These are phyloP conservation scores for Pythium graminicola DNA, from an alignment of 352 stramenopile genomes.

Conservation along the genomic window DNA sequence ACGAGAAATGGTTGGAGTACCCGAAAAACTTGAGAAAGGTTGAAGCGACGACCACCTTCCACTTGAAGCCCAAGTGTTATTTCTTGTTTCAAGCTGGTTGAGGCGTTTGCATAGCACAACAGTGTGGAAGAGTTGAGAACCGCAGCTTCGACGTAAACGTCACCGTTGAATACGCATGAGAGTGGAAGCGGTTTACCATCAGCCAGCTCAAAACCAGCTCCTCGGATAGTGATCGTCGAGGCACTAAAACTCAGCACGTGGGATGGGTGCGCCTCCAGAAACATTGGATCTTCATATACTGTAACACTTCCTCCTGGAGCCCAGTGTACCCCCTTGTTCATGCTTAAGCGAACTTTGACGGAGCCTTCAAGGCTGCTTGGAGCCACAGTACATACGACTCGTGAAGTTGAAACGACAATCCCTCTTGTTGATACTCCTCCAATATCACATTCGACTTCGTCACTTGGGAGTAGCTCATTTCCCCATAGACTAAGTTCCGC, in stretches of 20 bases:
- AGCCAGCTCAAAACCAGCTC: neutral
- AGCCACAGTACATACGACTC: conserved; percentile 1
- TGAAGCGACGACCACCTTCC: neutral
- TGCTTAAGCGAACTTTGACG: conserved; percentile 4
- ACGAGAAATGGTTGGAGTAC: neutral
- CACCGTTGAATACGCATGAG: conserved; percentile 11
- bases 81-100: neutral
- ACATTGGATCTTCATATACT: conserved; percentile 10
- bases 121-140: neutral
- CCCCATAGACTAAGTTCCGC: neutral
- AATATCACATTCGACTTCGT: conserved; percentile 10
- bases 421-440: conserved; percentile 1
- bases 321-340: conserved; percentile 18
- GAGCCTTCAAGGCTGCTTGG: neutral
- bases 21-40: neutral
- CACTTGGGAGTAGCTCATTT: conserved; percentile 3
- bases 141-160: neutral
- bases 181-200: conserved; percentile 5
- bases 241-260: no score
- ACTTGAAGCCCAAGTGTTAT: conserved; percentile 5
- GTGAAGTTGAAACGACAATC: conserved; percentile 2
- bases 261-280: neutral
- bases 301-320: neutral
- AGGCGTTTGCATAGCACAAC: conserved; percentile 1
- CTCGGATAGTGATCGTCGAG: neutral